Percentiles rank a stretch among this genome's conserved stretches.
These are phyloP conservation scores for Alternaria sp. DNA, from an alignment of 2,329 filamentous ascomycete species.

Conservation along the genomic window DNA sequence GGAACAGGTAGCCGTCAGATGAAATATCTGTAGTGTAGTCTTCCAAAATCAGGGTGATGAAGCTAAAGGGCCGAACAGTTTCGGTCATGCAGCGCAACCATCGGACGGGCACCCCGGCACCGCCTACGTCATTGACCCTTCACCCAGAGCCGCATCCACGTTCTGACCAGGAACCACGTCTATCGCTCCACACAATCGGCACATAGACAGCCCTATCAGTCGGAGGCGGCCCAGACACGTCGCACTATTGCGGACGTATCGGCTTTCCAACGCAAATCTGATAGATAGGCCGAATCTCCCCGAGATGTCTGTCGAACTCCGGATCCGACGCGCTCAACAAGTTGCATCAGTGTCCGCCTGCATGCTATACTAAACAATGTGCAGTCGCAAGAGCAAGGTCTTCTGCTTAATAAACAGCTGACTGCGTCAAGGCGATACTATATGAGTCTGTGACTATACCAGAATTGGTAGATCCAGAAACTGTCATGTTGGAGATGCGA, in stretches of 20 bases:
- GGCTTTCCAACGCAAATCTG: neutral
- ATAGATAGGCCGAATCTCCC: neutral
- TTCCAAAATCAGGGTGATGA: neutral
- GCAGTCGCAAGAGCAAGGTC: neutral
- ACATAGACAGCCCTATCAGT: conserved; percentile 7
- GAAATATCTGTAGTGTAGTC: neutral
- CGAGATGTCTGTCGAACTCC: neutral
- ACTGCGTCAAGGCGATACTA: neutral
- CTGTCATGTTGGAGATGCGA: conserved; percentile 4
- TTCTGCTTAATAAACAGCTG: neutral
- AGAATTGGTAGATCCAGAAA: neutral
- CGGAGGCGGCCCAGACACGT: neutral
- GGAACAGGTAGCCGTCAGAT: neutral
- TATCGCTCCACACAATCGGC: conserved; percentile 4
- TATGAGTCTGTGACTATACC: neutral
- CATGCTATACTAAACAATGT: neutral
- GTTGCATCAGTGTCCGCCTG: neutral
- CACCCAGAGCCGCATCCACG: neutral
- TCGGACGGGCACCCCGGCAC: neutral
- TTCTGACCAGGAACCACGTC: neutral
- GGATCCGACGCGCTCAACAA: neutral
- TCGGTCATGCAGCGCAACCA: neutral
- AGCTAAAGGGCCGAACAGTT: conserved; percentile 6
- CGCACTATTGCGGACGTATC: neutral
- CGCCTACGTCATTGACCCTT: conserved; percentile 1